Evolutionary conservation across 768 basidiomycete genomes (phyloP).

Genomic region (Pleurotus eryngii): DNA sequence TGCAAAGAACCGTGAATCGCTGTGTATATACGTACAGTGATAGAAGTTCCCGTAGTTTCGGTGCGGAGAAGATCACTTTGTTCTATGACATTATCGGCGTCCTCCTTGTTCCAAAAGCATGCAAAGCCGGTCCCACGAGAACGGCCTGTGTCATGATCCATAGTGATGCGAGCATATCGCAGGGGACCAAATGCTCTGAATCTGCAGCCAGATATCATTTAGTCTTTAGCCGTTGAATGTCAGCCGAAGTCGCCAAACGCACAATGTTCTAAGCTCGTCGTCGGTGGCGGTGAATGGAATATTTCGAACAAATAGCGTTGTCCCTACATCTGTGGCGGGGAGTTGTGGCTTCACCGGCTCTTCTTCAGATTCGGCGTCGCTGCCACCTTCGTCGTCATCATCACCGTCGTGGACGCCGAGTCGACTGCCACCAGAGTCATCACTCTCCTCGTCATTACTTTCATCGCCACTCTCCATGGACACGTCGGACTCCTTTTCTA

Average conservation of each 20-base stretch:
- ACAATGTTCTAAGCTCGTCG: constrained; percentile 86
- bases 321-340: constrained; percentile 83
- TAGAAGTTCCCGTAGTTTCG: constrained; percentile 53
- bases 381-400: constrained; percentile 32
- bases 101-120: constrained; percentile 93
- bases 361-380: constrained; percentile 32
- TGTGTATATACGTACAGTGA: constrained; percentile 19
- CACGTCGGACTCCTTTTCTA: constrained; percentile 27
- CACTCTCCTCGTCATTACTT: constrained; percentile 22
- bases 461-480: constrained; percentile 18
- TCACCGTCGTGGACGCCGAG: constrained; percentile 44
- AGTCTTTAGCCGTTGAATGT: background rate
- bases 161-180: constrained; percentile 87
- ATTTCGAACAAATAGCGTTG: constrained; percentile 92
- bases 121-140: constrained; percentile 95
- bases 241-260: constrained; percentile 23
- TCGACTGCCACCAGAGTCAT: constrained; percentile 33
- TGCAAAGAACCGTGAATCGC: background rate
- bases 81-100: constrained; percentile 81
- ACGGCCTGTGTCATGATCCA: constrained; percentile 79
- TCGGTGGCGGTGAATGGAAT: constrained; percentile 90
- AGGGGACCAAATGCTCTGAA: constrained; percentile 91
- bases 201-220: constrained; percentile 33
- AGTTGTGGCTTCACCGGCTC: constrained; percentile 61
- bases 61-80: constrained; percentile 71